Conservation (phyloP, 306 rosid genomes). For the Malus domestica region DNA sequence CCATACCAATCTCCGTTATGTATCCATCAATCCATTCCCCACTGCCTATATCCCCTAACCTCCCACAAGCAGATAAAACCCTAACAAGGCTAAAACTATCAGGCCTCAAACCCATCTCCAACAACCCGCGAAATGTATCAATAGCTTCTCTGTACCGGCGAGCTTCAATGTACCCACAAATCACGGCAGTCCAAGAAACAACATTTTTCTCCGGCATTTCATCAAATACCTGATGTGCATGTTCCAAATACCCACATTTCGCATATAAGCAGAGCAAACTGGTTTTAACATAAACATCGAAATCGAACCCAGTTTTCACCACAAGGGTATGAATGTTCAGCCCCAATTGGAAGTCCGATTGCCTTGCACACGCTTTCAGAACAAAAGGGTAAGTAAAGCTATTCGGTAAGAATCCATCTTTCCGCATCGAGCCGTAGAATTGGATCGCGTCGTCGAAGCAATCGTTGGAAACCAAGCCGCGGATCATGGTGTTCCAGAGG, state of each 20-base stretch:
- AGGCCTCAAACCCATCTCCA: constrained; percentile 62
- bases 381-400: constrained; percentile 57
- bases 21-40: constrained; percentile 59
- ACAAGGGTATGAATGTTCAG: constrained; percentile 42
- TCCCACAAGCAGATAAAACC: constrained; percentile 45
- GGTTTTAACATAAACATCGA: constrained; percentile 54
- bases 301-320: constrained; percentile 46
- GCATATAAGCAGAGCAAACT: constrained; percentile 43
- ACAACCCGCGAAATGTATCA: constrained; percentile 33
- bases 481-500: constrained; percentile 59
- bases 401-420: constrained; percentile 23
- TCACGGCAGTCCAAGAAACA: constrained; percentile 63
- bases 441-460: constrained; percentile 33
- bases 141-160: constrained; percentile 40
- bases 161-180: constrained; percentile 43
- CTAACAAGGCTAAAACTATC: constrained; percentile 50
- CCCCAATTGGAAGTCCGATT: constrained; percentile 31
- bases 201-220: constrained; percentile 51
- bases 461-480: constrained; percentile 49
- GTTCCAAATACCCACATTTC: constrained; percentile 28
- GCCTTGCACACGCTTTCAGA: constrained; percentile 57
- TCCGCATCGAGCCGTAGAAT: constrained; percentile 38
- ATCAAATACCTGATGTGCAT: constrained; percentile 50
- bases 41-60: constrained; percentile 40
- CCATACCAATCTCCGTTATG: constrained; percentile 36